phyloP scores from a whole-genome alignment of 148 eudicot genomes.

The Bassia scoparia region DNA sequence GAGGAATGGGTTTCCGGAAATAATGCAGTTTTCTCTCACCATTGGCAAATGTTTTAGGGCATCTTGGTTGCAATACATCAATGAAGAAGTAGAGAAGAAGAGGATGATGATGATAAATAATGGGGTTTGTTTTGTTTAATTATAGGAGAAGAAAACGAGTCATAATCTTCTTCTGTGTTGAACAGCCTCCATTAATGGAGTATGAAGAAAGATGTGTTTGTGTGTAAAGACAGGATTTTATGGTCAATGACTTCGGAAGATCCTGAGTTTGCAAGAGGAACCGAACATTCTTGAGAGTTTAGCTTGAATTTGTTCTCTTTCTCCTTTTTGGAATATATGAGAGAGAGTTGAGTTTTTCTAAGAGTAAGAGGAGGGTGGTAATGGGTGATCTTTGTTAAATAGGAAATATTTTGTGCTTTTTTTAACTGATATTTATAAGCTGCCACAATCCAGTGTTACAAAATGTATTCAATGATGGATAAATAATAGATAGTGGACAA shows the following conservation, averaged over 20 bases:
- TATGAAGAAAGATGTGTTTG: slow-evolving; percentile 23
- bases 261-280: slow-evolving; percentile 43
- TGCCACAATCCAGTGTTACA: too few relatives aligned
- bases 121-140: slow-evolving; percentile 17
- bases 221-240: slow-evolving; percentile 32
- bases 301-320: slow-evolving; percentile 36
- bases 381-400: slow-evolving; percentile 27
- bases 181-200: slow-evolving; percentile 25
- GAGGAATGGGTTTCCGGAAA: slow-evolving; percentile 17
- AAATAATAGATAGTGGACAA: too few relatives aligned
- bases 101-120: neutral
- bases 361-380: slow-evolving; percentile 21
- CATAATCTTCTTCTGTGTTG: slow-evolving; percentile 7
- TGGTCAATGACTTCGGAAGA: slow-evolving; percentile 37
- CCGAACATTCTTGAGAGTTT: slow-evolving; percentile 39
- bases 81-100: slow-evolving; percentile 27
- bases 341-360: slow-evolving; percentile 18
- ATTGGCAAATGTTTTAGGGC: slow-evolving; percentile 35
- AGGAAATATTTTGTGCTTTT: neutral
- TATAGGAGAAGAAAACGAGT: slow-evolving; percentile 12
- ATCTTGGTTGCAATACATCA: slow-evolving; percentile 36
- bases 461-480: too few relatives aligned
- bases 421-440: too few relatives aligned
- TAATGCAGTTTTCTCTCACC: slow-evolving; percentile 31
- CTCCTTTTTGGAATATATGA: slow-evolving; percentile 36